Evolutionary conservation across 2,329 filamentous ascomycete species (phyloP).

Genomic region (Trichoderma asperellum): DNA sequence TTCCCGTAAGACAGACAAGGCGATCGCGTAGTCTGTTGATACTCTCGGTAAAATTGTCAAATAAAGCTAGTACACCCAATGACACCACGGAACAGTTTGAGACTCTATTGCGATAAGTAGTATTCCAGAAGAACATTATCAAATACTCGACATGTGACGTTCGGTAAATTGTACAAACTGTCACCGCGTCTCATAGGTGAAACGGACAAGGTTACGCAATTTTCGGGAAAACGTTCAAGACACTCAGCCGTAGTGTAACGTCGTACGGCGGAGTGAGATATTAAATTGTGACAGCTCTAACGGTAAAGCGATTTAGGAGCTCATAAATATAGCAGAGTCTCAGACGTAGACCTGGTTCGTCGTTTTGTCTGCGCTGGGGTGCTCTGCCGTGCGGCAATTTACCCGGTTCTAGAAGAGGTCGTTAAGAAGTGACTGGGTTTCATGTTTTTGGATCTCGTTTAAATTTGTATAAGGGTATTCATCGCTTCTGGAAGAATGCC

Average conservation of each 20-base stretch:
- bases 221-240: neutral
- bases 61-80: neutral
- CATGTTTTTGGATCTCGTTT: neutral
- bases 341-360: neutral
- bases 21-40: neutral
- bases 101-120: neutral
- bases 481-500: neutral
- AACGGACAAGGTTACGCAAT: neutral
- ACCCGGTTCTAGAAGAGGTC: neutral
- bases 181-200: constrained; percentile 9
- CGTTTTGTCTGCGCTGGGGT: neutral
- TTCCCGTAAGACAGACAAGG: neutral
- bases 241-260: neutral
- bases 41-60: constrained; percentile 10
- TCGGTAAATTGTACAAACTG: neutral
- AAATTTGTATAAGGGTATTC: neutral
- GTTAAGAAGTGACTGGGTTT: neutral
- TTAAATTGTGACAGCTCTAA: neutral
- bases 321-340: neutral
- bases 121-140: neutral
- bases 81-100: neutral
- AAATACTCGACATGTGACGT: neutral
- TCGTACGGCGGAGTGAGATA: neutral
- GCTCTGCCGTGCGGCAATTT: neutral
- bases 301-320: neutral